Base-by-base conservation (phyloP, 805 yeast species). In the Spathaspora gorwiae region DNA sequence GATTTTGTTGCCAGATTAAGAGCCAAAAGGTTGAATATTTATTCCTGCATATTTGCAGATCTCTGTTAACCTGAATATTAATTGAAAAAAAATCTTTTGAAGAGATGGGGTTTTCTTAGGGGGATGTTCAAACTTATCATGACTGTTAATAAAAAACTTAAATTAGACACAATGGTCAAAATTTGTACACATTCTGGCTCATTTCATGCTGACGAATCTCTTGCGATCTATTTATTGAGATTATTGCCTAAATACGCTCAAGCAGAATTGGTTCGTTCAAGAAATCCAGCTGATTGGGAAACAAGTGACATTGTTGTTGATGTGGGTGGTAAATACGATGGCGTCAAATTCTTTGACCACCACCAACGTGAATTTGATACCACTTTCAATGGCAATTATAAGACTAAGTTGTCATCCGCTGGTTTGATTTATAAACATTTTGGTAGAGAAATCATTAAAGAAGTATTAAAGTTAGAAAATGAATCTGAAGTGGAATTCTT, bases 161-260 rank as follows among this genome's bases (percentile, higher is more conserved):
- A 50, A 31, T 42, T 50, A 33, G 43, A 44, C 11, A 55, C 46
- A 31, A 58, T 71, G 59, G 61, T 81, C 48, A 81, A 79, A 57
- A 87, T 90, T 46, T 92, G 96, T 60, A 90, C 96, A 10, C 95
- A 87, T 57, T 84, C 90, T 40, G 99, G 99, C 7, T 78, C 90
- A 0, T 94, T 94, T 75, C 99, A 94, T 61, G 98, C 98, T 9
- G 99, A 94, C 64, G 99, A 94, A 65, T 83, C 96, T 9, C 75
- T 94, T 42, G 99, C 98, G 2, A 96, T 92, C 2, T 90, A 76
- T 64, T 81, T 94, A 84, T 70, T 94, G 46, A 80, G 78, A 53
- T 69, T 80, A 14, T 68, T 92, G 39, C 94, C 96, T 7, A 73
- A 76, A 61, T 94, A 66, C 64, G 60, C 76, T 39, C 72, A 80